A percentile compares a stretch with the other conserved stretches of the same genome.
These are phyloP conservation scores for Schizosaccharomyces cryophilus DNA, from an alignment of 805 yeast genomes.

Conservation along the genomic window DNA sequence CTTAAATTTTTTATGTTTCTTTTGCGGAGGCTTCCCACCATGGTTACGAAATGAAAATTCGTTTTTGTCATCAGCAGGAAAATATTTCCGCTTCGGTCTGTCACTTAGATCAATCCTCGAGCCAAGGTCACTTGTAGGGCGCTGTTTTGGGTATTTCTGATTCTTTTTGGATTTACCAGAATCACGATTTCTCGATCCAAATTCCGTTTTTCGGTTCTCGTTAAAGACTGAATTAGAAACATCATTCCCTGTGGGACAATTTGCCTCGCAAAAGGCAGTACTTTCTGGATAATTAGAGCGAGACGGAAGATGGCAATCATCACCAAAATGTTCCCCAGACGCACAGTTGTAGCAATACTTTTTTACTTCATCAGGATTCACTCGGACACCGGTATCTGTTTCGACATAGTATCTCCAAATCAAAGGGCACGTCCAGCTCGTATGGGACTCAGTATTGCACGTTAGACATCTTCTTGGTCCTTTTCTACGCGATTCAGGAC, in stretches of 20 bases:
- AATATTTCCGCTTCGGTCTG: too few relatives aligned
- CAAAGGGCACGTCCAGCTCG: neutral
- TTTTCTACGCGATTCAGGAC: neutral
- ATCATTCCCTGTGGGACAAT: neutral
- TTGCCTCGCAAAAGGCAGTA: neutral
- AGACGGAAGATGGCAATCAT: neutral
- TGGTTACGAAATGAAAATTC: too few relatives aligned
- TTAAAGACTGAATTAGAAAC: neutral
- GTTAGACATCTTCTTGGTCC: neutral
- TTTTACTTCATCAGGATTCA: neutral
- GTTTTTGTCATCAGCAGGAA: too few relatives aligned
- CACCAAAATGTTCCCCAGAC: neutral
- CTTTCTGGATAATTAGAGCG: neutral
- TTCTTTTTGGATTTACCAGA: neutral
- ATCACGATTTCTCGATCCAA: neutral
- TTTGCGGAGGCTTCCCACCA: too few relatives aligned
- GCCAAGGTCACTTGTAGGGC: neutral
- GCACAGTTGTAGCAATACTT: constrained; percentile 1
- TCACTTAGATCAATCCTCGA: too few relatives aligned
- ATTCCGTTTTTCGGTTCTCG: neutral
- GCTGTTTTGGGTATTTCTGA: neutral
- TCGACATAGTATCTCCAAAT: constrained; percentile 1
- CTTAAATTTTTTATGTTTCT: too few relatives aligned
- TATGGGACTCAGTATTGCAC: neutral
- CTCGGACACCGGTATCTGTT: neutral